Evolutionary conservation across 225 moss, liverwort and hornwort genomes (phyloP).

Genomic region (Thuidium tamariscinum): DNA sequence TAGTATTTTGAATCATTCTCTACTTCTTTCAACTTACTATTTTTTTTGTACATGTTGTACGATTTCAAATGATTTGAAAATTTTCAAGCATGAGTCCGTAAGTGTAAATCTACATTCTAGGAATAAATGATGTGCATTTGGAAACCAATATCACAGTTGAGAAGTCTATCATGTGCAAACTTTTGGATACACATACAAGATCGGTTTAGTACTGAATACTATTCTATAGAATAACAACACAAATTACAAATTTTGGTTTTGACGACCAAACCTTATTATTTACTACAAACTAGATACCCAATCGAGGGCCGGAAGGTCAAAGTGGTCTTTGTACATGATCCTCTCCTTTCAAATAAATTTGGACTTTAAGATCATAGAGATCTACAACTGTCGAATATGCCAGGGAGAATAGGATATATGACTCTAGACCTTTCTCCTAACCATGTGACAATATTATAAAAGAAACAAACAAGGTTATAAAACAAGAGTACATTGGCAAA

Average conservation of each 20-base stretch:
- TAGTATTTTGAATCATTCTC: too few species aligned
- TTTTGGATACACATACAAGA: not conserved
- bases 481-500: not conserved
- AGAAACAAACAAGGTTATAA: not conserved
- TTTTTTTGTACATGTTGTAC: too few species aligned
- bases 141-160: not conserved
- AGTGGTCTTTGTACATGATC: not conserved
- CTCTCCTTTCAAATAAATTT: not conserved
- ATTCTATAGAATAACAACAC: not conserved
- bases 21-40: too few species aligned
- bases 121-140: not conserved
- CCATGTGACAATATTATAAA: not conserved
- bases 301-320: not conserved
- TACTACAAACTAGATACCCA: not conserved
- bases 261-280: not conserved
- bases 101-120: not conserved
- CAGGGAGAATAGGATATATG: not conserved
- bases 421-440: not conserved
- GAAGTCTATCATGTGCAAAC: not conserved
- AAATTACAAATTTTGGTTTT: not conserved
- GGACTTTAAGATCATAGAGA: not conserved
- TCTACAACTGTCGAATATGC: not conserved
- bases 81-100: too few species aligned
- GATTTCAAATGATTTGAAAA: too few species aligned
- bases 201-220: not conserved